A percentile compares a stretch with the other conserved stretches of the same genome.
These are phyloP conservation scores for Trichaptum fuscoviolaceum DNA, from an alignment of 768 basidiomycete genomes.

Conservation along the genomic window DNA sequence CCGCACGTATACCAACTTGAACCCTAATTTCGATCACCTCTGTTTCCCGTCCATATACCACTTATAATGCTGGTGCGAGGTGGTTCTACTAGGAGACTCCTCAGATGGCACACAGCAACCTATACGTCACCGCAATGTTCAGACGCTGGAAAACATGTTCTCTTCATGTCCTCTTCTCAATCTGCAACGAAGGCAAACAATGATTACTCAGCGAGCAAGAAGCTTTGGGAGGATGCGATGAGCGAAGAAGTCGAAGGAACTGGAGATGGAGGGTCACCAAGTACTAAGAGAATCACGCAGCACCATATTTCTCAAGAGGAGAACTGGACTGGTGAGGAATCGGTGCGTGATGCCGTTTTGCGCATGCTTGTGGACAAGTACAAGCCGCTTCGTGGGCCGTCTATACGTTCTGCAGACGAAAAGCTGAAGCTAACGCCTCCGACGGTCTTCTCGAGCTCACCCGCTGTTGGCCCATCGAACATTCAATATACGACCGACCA, in stretches of 20 bases:
- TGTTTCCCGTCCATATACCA: too few relatives aligned
- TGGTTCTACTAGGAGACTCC: neutral
- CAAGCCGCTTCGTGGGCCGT: constrained; percentile 67
- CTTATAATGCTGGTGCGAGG: too few relatives aligned
- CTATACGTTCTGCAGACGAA: constrained; percentile 57
- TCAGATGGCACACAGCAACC: neutral
- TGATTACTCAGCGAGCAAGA: constrained; percentile 41
- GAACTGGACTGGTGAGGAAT: constrained; percentile 80
- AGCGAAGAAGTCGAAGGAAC: constrained; percentile 42
- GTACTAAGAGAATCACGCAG: constrained; percentile 15
- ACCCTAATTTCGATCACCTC: too few relatives aligned
- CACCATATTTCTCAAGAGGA: constrained; percentile 37
- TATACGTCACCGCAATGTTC: neutral
- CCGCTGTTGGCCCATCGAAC: neutral
- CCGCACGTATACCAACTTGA: too few relatives aligned
- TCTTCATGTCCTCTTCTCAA: constrained; percentile 3
- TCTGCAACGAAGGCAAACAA: neutral
- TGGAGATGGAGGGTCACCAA: constrained; percentile 9
- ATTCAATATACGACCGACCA: constrained; percentile 27
- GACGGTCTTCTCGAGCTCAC: constrained; percentile 22
- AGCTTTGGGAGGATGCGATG: constrained; percentile 63
- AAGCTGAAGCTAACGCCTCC: constrained; percentile 52
- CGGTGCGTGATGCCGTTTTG: constrained; percentile 60
- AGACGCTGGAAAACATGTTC: neutral
- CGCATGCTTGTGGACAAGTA: constrained; percentile 87